Conservation (phyloP, 169 alveolate species). For the Plasmodium gonderi region DNA sequence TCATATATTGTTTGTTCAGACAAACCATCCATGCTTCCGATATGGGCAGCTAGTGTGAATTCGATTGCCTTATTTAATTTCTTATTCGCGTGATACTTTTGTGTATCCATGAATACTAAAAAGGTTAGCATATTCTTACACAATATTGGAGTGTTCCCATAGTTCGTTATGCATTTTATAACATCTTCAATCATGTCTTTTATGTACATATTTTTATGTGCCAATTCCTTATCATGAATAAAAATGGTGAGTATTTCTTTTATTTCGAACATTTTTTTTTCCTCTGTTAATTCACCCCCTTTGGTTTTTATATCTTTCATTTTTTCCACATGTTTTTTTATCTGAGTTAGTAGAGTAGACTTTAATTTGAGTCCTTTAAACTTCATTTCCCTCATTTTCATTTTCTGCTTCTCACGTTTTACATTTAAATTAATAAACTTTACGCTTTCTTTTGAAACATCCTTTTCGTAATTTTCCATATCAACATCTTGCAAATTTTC, state of each 20-base stretch:
- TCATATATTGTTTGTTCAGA: slow-evolving; percentile 17
- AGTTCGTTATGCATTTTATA: background rate
- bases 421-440: slow-evolving; percentile 48
- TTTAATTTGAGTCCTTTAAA: slow-evolving; percentile 49
- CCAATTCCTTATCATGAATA: slow-evolving; percentile 51
- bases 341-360: slow-evolving; percentile 12
- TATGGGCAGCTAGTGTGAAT: background rate
- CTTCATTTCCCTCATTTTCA: slow-evolving; percentile 20
- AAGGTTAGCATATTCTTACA: slow-evolving; percentile 4
- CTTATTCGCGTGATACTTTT: slow-evolving; percentile 33
- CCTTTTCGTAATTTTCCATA: slow-evolving; percentile 61
- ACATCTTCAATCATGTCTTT: slow-evolving; percentile 14
- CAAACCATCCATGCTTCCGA: slow-evolving; percentile 34
- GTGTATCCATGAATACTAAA: slow-evolving; percentile 29
- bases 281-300: background rate
- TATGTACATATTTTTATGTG: slow-evolving; percentile 35
- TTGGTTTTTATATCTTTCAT: background rate
- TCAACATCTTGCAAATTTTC: slow-evolving; percentile 57
- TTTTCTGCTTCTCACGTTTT: slow-evolving; percentile 43
- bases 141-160: background rate
- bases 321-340: slow-evolving; percentile 25
- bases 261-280: background rate
- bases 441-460: slow-evolving; percentile 35
- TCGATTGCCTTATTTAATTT: slow-evolving; percentile 33
- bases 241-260: slow-evolving; percentile 56